phyloP scores from a whole-genome alignment of 306 rosid species.

The Sechiopsis laciniata region DNA sequence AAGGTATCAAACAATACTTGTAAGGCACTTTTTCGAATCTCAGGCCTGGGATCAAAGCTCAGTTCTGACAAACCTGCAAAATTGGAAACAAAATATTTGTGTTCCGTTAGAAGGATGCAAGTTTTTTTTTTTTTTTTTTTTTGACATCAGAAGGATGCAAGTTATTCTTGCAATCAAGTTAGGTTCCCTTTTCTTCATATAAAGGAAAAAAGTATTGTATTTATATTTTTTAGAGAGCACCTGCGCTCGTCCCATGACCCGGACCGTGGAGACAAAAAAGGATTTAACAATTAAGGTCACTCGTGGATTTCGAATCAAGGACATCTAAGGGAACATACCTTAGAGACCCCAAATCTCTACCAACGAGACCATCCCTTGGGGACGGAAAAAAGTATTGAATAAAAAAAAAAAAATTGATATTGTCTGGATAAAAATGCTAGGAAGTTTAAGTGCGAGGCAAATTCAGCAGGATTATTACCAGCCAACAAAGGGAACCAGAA shows the following conservation, averaged over 20 bases:
- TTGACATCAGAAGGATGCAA: conserved; percentile 3
- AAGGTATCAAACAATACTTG: conserved; percentile 85
- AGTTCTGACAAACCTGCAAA: conserved; percentile 94
- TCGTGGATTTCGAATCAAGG: no score
- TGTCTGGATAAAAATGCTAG: neutral
- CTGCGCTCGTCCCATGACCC: no score
- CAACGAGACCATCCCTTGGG: no score
- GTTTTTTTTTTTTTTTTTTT: no score
- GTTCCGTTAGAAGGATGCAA: neutral
- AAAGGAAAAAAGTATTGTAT: no score
- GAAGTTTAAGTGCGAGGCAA: conserved; percentile 22
- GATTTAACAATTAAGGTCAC: no score
- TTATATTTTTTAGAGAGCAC: no score
- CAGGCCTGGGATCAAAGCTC: conserved; percentile 97
- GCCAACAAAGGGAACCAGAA: conserved; percentile 98
- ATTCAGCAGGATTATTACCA: conserved; percentile 46
- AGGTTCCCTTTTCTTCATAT: neutral
- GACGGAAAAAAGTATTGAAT: no score
- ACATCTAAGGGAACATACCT: no score
- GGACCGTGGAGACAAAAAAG: no score
- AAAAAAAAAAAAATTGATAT: neutral
- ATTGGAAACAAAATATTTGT: conserved; percentile 18
- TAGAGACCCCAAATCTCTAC: no score
- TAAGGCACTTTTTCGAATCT: conserved; percentile 88
- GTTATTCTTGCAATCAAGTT: neutral